Percentiles rank a stretch among this genome's conserved stretches.
phyloP scores from a whole-genome alignment of 352 stramenopile genomes.

The Pythium guiyangense region DNA sequence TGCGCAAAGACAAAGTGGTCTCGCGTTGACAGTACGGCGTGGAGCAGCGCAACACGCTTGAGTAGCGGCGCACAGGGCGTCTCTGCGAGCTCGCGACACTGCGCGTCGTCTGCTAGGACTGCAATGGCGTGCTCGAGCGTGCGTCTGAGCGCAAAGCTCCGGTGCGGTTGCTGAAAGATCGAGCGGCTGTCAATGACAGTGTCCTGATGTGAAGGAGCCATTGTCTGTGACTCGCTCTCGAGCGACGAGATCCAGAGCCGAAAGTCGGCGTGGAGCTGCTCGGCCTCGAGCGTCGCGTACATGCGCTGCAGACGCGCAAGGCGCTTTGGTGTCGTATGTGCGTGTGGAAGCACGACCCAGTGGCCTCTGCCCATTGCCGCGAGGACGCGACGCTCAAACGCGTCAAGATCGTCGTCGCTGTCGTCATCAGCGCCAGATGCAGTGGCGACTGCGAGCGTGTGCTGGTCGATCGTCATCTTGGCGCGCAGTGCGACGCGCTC shows the following conservation, averaged over 20 bases:
- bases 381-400: slow-evolving; percentile 32
- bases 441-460: slow-evolving; percentile 4
- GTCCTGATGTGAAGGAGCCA: neutral
- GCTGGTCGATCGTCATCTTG: slow-evolving; percentile 28
- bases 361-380: slow-evolving; percentile 40
- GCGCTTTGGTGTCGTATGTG: slow-evolving; percentile 21
- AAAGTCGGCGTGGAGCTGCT: slow-evolving; percentile 48
- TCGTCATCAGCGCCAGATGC: too few relatives aligned
- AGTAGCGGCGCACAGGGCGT: slow-evolving; percentile 5
- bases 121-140: slow-evolving; percentile 22
- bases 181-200: neutral
- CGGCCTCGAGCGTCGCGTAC: slow-evolving; percentile 24
- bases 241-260: slow-evolving; percentile 48
- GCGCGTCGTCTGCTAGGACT: slow-evolving; percentile 17
- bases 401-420: slow-evolving; percentile 4
- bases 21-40: slow-evolving; percentile 13
- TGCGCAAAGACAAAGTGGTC: slow-evolving; percentile 12
- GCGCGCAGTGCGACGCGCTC: slow-evolving; percentile 20
- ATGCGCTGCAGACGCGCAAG: slow-evolving; percentile 22
- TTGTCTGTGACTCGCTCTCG: neutral
- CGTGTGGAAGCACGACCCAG: slow-evolving; percentile 46
- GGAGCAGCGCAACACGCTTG: slow-evolving; percentile 23
- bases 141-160: slow-evolving; percentile 17
- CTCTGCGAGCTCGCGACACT: slow-evolving; percentile 6
- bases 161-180: slow-evolving; percentile 10